Evolutionary conservation across 2,329 filamentous ascomycete species (phyloP).

Genomic region (Hypoxylon rubiginosum): DNA sequence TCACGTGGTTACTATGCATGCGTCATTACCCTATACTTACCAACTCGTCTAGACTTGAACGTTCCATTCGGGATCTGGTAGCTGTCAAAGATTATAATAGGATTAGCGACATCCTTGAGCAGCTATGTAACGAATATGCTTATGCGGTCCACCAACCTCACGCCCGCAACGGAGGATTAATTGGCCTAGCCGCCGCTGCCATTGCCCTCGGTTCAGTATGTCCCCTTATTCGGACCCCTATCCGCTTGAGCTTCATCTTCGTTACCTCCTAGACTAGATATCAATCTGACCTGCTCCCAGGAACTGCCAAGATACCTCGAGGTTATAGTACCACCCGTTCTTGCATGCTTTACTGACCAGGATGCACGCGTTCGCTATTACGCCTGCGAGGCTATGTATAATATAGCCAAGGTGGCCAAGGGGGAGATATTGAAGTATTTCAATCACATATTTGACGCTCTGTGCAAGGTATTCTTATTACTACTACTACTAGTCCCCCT

Average conservation of each 20-base stretch:
- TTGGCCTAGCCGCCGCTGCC: conserved; percentile 93
- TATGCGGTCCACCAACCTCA: conserved; percentile 98
- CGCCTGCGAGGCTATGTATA: conserved; percentile 99
- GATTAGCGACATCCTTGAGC: conserved; percentile 90
- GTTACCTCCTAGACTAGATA: conserved; percentile 10
- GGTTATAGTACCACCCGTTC: conserved; percentile 93
- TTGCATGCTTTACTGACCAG: conserved; percentile 98
- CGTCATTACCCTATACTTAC: conserved; percentile 21
- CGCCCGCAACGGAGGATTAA: conserved; percentile 94
- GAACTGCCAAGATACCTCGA: conserved; percentile 92
- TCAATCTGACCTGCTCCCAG: conserved; percentile 59
- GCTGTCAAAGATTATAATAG: conserved; percentile 80
- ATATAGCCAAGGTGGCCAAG: conserved; percentile 99
- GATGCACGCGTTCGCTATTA: conserved; percentile 98
- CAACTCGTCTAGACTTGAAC: conserved; percentile 78
- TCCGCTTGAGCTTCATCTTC: neutral
- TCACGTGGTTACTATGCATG: conserved; percentile 5
- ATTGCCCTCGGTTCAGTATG: conserved; percentile 93
- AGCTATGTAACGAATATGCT: conserved; percentile 97
- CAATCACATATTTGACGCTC: conserved; percentile 96
- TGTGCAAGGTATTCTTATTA: conserved; percentile 84
- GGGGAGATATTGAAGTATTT: conserved; percentile 98
- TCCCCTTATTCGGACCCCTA: conserved; percentile 44
- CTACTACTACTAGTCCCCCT: conserved; percentile 31
- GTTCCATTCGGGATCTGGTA: conserved; percentile 87